A percentile compares a stretch with the other conserved stretches of the same genome.
phyloP scores from a whole-genome alignment of 345 rosid genomes.

The Psidium friedrichsthalianum region DNA sequence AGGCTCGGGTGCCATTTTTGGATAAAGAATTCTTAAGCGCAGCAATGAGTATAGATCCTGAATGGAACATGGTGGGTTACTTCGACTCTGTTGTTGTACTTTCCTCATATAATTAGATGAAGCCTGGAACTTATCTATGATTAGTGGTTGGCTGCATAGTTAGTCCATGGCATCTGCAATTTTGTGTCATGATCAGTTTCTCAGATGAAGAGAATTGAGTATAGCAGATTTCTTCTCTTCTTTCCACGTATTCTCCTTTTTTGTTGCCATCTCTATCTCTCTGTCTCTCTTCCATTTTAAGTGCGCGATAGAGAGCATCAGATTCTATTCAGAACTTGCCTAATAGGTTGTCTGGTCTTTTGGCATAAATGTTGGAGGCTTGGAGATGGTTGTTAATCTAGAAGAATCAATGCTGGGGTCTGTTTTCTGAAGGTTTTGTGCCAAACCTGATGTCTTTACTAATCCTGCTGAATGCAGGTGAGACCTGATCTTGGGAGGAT shows the following conservation, averaged over 20 bases:
- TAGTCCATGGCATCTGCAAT: background rate
- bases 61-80: constrained; percentile 64
- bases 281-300: background rate
- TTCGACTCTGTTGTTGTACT: background rate
- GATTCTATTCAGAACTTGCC: background rate
- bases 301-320: background rate
- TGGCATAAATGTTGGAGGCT: background rate
- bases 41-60: constrained; percentile 88
- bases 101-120: background rate
- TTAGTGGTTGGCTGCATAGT: background rate
- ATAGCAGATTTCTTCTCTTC: background rate
- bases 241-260: background rate
- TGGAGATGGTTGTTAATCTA: background rate
- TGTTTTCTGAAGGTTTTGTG: background rate
- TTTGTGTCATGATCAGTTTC: background rate
- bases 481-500: constrained; percentile 61
- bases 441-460: background rate
- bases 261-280: background rate
- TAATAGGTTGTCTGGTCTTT: background rate
- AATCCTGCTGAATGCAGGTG: constrained; percentile 27
- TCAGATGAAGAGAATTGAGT: background rate
- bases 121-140: background rate
- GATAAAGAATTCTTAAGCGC: constrained; percentile 74
- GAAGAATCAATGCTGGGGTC: background rate
- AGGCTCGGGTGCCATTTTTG: constrained; percentile 89